These are phyloP conservation scores for Phytophthora brassicae DNA, from an alignment of 352 stramenopile species.

Conservation along the genomic window DNA sequence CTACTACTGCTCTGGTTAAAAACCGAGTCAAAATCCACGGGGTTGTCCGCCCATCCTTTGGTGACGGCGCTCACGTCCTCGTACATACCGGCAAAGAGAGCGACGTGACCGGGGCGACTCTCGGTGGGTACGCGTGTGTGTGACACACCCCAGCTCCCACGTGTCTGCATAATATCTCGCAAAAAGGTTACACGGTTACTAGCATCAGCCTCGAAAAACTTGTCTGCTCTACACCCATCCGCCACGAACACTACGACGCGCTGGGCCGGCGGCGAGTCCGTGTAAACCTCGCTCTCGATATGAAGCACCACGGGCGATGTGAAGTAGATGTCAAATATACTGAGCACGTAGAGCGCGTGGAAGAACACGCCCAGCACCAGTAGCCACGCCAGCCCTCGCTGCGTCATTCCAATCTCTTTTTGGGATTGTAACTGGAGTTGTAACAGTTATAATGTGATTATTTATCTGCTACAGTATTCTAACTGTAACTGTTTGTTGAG, in stretches of 20 bases:
- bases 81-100: constrained; percentile 88
- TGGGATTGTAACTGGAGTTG: not conserved
- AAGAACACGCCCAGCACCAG: constrained; percentile 77
- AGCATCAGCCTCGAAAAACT: constrained; percentile 72
- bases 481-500: not conserved
- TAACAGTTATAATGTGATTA: not conserved
- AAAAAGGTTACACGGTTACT: constrained; percentile 61
- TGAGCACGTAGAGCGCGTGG: constrained; percentile 84
- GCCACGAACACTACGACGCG: constrained; percentile 83
- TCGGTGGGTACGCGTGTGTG: constrained; percentile 88
- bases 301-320: constrained; percentile 77
- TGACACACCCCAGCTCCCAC: constrained; percentile 79
- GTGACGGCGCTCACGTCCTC: constrained; percentile 88
- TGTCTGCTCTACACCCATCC: constrained; percentile 83
- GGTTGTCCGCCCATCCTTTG: constrained; percentile 87
- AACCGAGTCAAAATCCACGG: constrained; percentile 86
- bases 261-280: constrained; percentile 46
- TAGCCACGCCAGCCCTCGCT: constrained; percentile 28
- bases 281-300: constrained; percentile 55
- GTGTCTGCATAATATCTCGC: constrained; percentile 48
- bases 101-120: constrained; percentile 78
- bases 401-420: not conserved
- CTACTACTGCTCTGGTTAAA: constrained; percentile 75
- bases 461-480: not conserved
- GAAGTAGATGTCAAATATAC: constrained; percentile 92